Base-by-base conservation (phyloP, 2,329 filamentous ascomycete genomes). In the Periconia sp. region DNA sequence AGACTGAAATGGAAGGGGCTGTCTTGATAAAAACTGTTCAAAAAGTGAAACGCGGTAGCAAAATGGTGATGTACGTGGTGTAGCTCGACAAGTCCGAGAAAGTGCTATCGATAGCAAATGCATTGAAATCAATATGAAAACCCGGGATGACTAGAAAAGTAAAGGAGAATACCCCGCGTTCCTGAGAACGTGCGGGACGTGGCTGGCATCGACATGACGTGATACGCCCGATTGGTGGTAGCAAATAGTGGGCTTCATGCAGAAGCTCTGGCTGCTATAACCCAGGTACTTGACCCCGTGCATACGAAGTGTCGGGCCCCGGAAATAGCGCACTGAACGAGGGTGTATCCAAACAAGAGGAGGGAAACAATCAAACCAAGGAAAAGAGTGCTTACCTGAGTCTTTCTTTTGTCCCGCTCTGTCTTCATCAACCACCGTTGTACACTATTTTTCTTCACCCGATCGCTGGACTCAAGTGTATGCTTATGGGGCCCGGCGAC, bases 401-500 rank as follows among this genome's bases (percentile, higher is more conserved):
- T 68, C 70, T 83, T 87, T 68, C 82, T 88, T 37, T 77, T 77
- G 28, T 85, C 84, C 65, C 83, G 87, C 37, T 84, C 82, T 55
- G 80, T 78, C 63, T 84, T 84, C 19, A 85, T 71, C 40, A 87
- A 59, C 66, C 78, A 81, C 53, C 88, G 76, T 63, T 87, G 78
- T 5, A 91, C 85, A 51, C 84, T 90, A 50, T 88, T 91, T 74
- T 89, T 91, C 73, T 92, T 92, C 24, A 92, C 86, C 48, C 84
- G 81, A 62, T 92, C 88, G 57, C 87, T 91, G 56, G 86, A 86
- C 40, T 82, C 82, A 6, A 92, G 69, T 0, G 80, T 80, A 66
- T 92, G 88, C 56, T 86, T 86, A 65, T 92, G 88, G n/a, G 84
- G 83, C 7, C 86, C 86, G 15, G 82, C 78, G 31, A 86, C 78